Percentiles rank a stretch among this genome's conserved stretches.
These are phyloP conservation scores for Sporisorium iseilematis-ciliati DNA, from an alignment of 1,284 basidiomycete genomes.

Conservation along the genomic window DNA sequence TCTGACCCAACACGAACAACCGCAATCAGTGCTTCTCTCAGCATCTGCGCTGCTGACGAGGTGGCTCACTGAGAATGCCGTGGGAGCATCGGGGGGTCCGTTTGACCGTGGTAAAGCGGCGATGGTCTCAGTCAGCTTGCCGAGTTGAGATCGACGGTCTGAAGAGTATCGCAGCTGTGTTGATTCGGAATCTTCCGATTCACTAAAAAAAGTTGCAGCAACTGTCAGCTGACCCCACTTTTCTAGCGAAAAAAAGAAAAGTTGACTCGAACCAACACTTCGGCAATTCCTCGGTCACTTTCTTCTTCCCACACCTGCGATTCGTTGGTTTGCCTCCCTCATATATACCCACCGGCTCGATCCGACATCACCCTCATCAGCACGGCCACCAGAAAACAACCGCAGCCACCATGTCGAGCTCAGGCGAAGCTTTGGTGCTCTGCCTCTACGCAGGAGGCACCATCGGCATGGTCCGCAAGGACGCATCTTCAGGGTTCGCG, in stretches of 20 bases:
- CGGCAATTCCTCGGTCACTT: conserved; percentile 4
- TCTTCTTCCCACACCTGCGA: too few species aligned
- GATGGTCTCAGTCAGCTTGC: too few species aligned
- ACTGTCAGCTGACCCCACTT: conserved; percentile 6
- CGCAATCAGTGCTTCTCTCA: too few species aligned
- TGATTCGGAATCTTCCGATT: conserved; percentile 3
- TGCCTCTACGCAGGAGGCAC: conserved; percentile 87
- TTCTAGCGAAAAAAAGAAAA: background rate
- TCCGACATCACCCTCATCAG: background rate
- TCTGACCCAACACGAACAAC: too few species aligned
- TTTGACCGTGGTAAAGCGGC: too few species aligned
- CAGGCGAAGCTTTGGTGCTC: conserved; percentile 74
- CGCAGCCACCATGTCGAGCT: conserved; percentile 28
- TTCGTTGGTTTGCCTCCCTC: background rate
- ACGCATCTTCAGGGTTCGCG: conserved; percentile 77
- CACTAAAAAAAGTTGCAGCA: background rate
- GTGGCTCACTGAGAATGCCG: too few species aligned
- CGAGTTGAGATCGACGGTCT: too few species aligned
- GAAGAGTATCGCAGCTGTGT: background rate
- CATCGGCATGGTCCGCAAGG: conserved; percentile 72
- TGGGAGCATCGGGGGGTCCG: too few species aligned
- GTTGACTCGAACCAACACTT: conserved; percentile 6
- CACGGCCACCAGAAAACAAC: background rate
- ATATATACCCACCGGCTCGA: conserved; percentile 9
- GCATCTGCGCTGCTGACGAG: too few species aligned